Evolutionary conservation across 2,329 filamentous ascomycete genomes (phyloP).

Genomic region (Xylaria sp.): DNA sequence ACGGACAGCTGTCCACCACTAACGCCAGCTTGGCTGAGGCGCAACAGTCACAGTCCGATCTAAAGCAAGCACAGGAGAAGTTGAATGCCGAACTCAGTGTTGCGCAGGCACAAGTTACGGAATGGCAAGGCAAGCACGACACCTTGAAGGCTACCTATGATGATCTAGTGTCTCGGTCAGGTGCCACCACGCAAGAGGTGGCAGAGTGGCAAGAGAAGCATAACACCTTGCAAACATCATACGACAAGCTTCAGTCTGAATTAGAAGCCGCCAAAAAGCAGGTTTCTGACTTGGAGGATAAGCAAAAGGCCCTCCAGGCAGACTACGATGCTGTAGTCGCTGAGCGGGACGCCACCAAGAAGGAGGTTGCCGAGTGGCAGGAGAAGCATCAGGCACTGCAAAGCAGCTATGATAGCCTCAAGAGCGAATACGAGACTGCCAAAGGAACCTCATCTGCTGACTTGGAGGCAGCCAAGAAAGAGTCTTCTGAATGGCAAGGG

Average conservation of each 20-base stretch:
- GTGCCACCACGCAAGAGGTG: conserved; percentile 22
- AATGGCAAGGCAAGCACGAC: conserved; percentile 34
- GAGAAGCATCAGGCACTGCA: conserved; percentile 35
- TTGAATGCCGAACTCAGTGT: conserved; percentile 33
- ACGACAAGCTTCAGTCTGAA: conserved; percentile 5
- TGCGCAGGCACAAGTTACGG: conserved; percentile 33
- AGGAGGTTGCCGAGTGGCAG: conserved; percentile 34
- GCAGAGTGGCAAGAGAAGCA: conserved; percentile 39
- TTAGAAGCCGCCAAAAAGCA: neutral
- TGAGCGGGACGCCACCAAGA: conserved; percentile 34
- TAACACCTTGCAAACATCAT: conserved; percentile 26
- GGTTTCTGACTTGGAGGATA: conserved; percentile 32
- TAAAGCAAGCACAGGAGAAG: conserved; percentile 33
- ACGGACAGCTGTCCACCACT: conserved; percentile 24
- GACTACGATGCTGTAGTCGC: conserved; percentile 32
- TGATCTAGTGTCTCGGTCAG: conserved; percentile 37
- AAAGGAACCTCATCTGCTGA: conserved; percentile 22
- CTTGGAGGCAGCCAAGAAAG: conserved; percentile 38
- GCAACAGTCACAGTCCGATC: conserved; percentile 40
- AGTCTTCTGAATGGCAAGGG: conserved; percentile 17
- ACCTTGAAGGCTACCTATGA: conserved; percentile 31
- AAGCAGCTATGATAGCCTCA: conserved; percentile 25
- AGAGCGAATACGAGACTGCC: conserved; percentile 31
- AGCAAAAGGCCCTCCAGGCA: conserved; percentile 32
- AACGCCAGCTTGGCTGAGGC: conserved; percentile 37